Evolutionary conservation across 768 basidiomycete genomes (phyloP).

Genomic region (Russula sp.): DNA sequence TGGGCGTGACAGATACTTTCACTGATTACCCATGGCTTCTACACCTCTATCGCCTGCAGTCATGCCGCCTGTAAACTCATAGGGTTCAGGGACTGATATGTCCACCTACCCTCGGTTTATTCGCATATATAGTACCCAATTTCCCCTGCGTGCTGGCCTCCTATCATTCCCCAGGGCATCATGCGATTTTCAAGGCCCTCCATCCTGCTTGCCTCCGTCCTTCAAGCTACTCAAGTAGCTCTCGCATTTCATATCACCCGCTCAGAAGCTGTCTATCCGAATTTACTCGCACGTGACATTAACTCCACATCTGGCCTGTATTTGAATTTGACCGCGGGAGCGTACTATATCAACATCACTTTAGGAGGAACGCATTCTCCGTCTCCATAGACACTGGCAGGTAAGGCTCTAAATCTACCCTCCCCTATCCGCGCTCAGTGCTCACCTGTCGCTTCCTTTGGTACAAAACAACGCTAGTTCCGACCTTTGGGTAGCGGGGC

Average conservation of each 20-base stretch:
- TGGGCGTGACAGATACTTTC: no score
- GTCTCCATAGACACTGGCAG: slow-evolving; percentile 49
- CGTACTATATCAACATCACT: slow-evolving; percentile 38
- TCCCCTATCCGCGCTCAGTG: background rate
- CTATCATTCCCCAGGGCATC: background rate
- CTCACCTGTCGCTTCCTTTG: background rate
- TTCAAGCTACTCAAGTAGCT: background rate
- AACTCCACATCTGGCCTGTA: slow-evolving; percentile 2
- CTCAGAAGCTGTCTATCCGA: background rate
- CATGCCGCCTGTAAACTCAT: no score
- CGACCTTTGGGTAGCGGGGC: slow-evolving; percentile 58
- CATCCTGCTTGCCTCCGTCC: slow-evolving; percentile 4
- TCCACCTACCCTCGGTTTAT: no score
- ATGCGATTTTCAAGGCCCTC: slow-evolving; percentile 9
- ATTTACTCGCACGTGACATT: background rate
- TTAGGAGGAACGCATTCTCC: slow-evolving; percentile 37
- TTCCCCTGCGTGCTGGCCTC: background rate
- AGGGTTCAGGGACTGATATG: no score
- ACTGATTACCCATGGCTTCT: no score
- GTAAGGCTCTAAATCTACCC: slow-evolving; percentile 30
- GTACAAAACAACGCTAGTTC: slow-evolving; percentile 42
- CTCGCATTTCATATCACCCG: slow-evolving; percentile 8
- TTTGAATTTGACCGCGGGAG: fast-evolving
- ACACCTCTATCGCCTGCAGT: no score
- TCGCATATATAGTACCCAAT: slow-evolving; percentile 17